Base-by-base conservation (phyloP, 2,329 filamentous ascomycete genomes). In the Tetracladium maxilliforme region DNA sequence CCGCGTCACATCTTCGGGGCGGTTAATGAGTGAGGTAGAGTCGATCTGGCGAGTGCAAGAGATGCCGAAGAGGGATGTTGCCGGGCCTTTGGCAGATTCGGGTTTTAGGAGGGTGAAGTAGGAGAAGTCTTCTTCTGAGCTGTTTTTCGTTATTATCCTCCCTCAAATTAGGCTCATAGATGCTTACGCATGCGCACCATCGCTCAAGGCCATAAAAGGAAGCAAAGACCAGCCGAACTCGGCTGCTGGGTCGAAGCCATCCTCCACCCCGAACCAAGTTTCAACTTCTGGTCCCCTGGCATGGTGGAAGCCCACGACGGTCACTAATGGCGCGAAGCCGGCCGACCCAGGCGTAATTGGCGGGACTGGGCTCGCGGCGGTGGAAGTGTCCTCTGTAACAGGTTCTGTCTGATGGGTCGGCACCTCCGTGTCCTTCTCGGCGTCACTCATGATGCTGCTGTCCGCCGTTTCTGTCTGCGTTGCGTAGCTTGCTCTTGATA, bases 181-280 rank as follows among this genome's bases (percentile, higher is more conserved):
- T n/a, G n/a, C 76, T 56, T 63, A 90, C 74, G 84, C 74, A 60
- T 98, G 90, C 27, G 90, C 90, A 26, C 90, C 90, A 48, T 98
- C 90, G 30, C 82, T 90, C 43, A 98, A 56, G 14, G 90, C 90
- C 82, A 95, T 94, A 51, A 98, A 98, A 0, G 90, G 86, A 33
- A 98, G 61, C 38, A 94, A 52, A 15, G 74, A 66, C 90, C 90
- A 98, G 45, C 90, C 82, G 53, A 92, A 87, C 30, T 86, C 78
- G 22, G 54, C 60, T 4, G 79, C 79, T 8, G 87, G 83, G 50
- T 94, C 84, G 30, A 57, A 61, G 27, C 73, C 79, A 38, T 86
- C 73, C 12, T 74, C 56, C 17, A 56, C 70, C 33, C 83, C 84
- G 45, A 93, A 82, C 80, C 87, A 95, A 41, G 65, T 69, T 57